Conservation (phyloP, 2,329 filamentous ascomycete species). For the Claviceps purpurea region DNA sequence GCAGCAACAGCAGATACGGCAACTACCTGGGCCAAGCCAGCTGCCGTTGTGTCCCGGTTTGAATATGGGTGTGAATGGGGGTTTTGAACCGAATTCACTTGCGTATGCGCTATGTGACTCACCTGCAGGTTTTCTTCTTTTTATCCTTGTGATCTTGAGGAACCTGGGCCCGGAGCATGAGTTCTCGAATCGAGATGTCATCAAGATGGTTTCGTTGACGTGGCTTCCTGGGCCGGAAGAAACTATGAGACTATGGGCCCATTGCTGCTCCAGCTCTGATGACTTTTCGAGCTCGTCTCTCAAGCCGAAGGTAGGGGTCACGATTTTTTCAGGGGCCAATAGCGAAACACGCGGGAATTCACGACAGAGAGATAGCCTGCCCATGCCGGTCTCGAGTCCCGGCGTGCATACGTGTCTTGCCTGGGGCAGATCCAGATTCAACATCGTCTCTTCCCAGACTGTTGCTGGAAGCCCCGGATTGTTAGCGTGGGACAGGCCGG, state of each 20-base stretch:
- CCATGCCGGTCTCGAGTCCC: constrained; percentile 12
- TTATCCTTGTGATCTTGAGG: constrained; percentile 35
- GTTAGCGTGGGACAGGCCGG: constrained; percentile 34
- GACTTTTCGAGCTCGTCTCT: constrained; percentile 10
- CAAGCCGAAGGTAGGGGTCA: constrained; percentile 31
- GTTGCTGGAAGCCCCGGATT: constrained; percentile 27
- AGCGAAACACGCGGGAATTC: background rate
- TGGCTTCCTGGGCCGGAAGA: constrained; percentile 56
- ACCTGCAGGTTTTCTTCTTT: constrained; percentile 42
- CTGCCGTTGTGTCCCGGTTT: constrained; percentile 10
- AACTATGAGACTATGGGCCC: constrained; percentile 41
- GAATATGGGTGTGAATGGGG: constrained; percentile 17
- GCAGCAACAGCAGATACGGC: background rate
- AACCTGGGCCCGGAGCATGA: constrained; percentile 25
- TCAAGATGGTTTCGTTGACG: constrained; percentile 47
- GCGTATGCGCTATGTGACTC: constrained; percentile 50
- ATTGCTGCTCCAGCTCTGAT: constrained; percentile 23
- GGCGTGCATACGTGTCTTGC: constrained; percentile 29
- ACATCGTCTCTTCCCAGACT: constrained; percentile 28
- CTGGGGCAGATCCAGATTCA: constrained; percentile 33
- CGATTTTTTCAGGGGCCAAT: constrained; percentile 30
- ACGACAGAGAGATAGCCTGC: background rate
- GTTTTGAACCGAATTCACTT: constrained; percentile 38
- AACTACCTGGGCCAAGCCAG: constrained; percentile 5
- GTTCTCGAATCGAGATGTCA: constrained; percentile 37